These are phyloP conservation scores for Suillus sp. DNA, from an alignment of 768 basidiomycete genomes.

Conservation along the genomic window DNA sequence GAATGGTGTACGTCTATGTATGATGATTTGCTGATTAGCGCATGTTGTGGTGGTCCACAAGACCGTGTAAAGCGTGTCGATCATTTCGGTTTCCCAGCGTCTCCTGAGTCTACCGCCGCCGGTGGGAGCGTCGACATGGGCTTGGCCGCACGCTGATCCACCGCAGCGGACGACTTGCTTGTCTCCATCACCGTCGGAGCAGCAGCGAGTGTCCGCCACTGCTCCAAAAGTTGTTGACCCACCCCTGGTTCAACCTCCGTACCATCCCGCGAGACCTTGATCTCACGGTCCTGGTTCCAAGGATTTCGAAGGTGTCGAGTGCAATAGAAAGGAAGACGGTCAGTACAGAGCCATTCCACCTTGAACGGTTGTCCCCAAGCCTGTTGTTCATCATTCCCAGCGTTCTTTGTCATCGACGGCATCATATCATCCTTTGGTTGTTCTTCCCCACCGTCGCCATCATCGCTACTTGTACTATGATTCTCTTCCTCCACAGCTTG, in stretches of 20 bases:
- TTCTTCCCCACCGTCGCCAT: slow-evolving; percentile 24
- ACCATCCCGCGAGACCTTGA: slow-evolving; percentile 86
- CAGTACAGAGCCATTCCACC: slow-evolving; percentile 79
- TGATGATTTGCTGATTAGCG: slow-evolving; percentile 7
- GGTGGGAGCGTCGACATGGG: slow-evolving; percentile 5
- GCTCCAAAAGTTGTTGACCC: slow-evolving; percentile 66
- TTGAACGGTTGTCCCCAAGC: slow-evolving; percentile 81
- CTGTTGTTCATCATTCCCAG: slow-evolving; percentile 21
- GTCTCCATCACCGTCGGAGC: slow-evolving; percentile 13
- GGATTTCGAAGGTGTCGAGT: slow-evolving; percentile 85
- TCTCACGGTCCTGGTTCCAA: slow-evolving; percentile 86
- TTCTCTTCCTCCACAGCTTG: slow-evolving; percentile 29
- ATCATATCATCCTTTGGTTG: slow-evolving; percentile 22
- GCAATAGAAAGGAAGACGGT: slow-evolving; percentile 70
- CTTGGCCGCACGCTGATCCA: slow-evolving; percentile 14
- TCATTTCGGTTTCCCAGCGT: slow-evolving; percentile 7
- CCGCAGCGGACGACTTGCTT: slow-evolving; percentile 3
- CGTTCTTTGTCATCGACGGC: slow-evolving; percentile 5
- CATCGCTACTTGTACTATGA: slow-evolving; percentile 7
- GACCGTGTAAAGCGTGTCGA: neutral
- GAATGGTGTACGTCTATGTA: slow-evolving; percentile 12
- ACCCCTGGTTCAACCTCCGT: slow-evolving; percentile 87
- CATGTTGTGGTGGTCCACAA: neutral
- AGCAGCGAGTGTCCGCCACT: slow-evolving; percentile 54
- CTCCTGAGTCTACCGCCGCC: neutral